Base-by-base conservation (phyloP, 305 asterid genomes). In the Solanum hybrid region DNA sequence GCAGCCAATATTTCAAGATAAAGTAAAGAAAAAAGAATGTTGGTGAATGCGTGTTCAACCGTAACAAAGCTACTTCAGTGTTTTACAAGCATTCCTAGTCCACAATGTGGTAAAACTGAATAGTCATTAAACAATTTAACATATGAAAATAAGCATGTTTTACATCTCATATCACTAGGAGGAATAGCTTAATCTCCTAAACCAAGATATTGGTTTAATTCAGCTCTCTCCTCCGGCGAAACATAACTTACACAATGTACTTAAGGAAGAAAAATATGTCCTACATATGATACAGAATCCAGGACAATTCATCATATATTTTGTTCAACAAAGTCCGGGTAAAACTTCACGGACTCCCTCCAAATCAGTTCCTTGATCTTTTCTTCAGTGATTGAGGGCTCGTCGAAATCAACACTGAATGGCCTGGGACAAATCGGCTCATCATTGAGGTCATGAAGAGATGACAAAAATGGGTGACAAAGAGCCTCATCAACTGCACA, bases 361-460 rank as follows among this genome's bases (percentile, higher is more conserved):
- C 96, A 94, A 86, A 96, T 94, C 36, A 96, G 95, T 90, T 96
- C 99, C 94, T 93, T 95, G 15, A 95, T 91, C 20, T 95, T 91
- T 87, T 95, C 97, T 92, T 96, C 98, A 15, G 94, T 93, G 37
- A 93, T 89, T 45, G 96, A 91, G 87, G 94, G 94, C 91, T 94
- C 94, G 95, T 95, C 98, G 57, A 97, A 96, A 90, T 96, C 97
- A n/a, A 95, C 94, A 76, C 82, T 89, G 94, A 97, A 97, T 38
- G 95, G 95, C 75, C 27, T 77, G 45, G 94, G 91, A 92, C 98
- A 95, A 87, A 95, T 91, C 13, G 99, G 99, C 92, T 96, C 99
- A 22, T 96, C 98, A 15, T 95, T 94, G 91, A 94, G 82, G 91
- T 96, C 98, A 72, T 96, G 99, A 81, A 96, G 98, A 84, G 98